Conservation (phyloP, 2,329 filamentous ascomycete genomes). For the Pseudocercospora fuligena region DNA sequence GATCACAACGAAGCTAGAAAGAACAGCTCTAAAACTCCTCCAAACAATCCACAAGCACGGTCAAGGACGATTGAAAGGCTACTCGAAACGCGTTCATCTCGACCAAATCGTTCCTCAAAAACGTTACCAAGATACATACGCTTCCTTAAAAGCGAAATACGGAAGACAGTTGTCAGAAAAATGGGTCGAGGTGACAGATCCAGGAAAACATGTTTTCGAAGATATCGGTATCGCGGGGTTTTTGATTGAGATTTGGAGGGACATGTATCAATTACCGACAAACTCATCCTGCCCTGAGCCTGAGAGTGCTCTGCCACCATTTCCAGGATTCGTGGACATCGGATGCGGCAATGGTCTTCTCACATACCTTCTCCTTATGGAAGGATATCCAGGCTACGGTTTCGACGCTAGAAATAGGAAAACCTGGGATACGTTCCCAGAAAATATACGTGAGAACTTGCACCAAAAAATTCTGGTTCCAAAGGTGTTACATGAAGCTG, state of each 20-base stretch:
- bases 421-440: slow-evolving; percentile 77
- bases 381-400: slow-evolving; percentile 85
- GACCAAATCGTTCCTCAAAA: slow-evolving; percentile 79
- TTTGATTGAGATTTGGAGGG: slow-evolving; percentile 85
- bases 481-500: slow-evolving; percentile 41
- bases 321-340: slow-evolving; percentile 93
- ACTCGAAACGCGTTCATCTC: slow-evolving; percentile 82
- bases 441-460: slow-evolving; percentile 54
- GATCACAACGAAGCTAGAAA: slow-evolving; percentile 57
- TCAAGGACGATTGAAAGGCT: slow-evolving; percentile 66
- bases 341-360: slow-evolving; percentile 94
- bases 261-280: slow-evolving; percentile 67
- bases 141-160: slow-evolving; percentile 77
- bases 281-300: too few relatives aligned
- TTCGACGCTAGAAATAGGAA: slow-evolving; percentile 88
- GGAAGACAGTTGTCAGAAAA: slow-evolving; percentile 69
- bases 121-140: slow-evolving; percentile 80
- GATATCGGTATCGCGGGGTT: slow-evolving; percentile 91
- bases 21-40: slow-evolving; percentile 72
- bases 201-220: slow-evolving; percentile 92
- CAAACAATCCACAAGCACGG: slow-evolving; percentile 75
- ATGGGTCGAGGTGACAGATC: slow-evolving; percentile 89
- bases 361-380: slow-evolving; percentile 77
- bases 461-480: slow-evolving; percentile 67
- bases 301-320: slow-evolving; percentile 44